Evolutionary conservation across 2,329 filamentous ascomycete genomes (phyloP).

Genomic region (Pseudogymnoascus sp.): DNA sequence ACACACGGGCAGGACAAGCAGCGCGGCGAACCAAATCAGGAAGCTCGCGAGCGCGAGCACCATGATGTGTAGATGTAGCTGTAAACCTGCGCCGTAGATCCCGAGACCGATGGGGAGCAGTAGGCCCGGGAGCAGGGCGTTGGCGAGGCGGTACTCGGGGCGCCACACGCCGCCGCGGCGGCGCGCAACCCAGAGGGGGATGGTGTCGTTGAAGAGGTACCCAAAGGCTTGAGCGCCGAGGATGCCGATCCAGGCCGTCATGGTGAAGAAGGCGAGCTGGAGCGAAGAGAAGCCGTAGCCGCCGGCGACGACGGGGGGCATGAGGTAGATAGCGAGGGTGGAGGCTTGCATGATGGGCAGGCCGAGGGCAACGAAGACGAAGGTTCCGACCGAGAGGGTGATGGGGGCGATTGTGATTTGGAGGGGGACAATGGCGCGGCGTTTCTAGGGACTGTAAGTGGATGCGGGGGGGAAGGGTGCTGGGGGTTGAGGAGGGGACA

Average conservation of each 20-base stretch:
- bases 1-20: conserved; percentile 26
- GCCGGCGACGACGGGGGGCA: conserved; percentile 3
- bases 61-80: conserved; percentile 35
- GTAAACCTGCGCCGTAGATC: conserved; percentile 33
- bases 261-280: conserved; percentile 9
- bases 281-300: conserved; percentile 12
- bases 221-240: conserved; percentile 9
- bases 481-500: not conserved
- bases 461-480: not conserved
- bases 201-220: conserved; percentile 8
- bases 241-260: conserved; percentile 10
- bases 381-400: not conserved
- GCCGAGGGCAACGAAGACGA: conserved; percentile 9
- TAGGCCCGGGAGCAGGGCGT: conserved; percentile 26
- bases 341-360: conserved; percentile 10
- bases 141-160: conserved; percentile 34
- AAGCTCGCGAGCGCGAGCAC: conserved; percentile 35
- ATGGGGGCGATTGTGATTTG: conserved; percentile 8
- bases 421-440: not conserved
- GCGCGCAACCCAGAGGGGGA: conserved; percentile 9
- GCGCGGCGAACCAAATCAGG: conserved; percentile 32
- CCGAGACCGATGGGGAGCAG: conserved; percentile 31
- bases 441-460: not conserved
- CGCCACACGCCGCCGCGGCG: conserved; percentile 29
- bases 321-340: conserved; percentile 9